Percentiles rank a stretch among this genome's conserved stretches.
Evolutionary conservation across 352 stramenopile species (phyloP).

Genomic region (Vaucheria bursata): DNA sequence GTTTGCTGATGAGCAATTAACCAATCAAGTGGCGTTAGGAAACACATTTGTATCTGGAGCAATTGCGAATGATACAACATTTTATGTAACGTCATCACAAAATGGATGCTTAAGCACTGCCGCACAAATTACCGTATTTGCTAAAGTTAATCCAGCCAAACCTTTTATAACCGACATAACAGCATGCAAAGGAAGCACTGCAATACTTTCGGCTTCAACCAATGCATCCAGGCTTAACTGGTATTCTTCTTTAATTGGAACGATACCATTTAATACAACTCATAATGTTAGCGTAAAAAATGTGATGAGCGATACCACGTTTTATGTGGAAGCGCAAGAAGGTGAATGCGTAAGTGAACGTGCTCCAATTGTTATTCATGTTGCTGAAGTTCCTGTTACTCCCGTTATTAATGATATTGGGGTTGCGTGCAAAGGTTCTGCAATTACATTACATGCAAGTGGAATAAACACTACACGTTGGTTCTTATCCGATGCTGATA

Average conservation of each 20-base stretch:
- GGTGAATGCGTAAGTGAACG: constrained; percentile 5
- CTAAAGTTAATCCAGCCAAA: constrained; percentile 8
- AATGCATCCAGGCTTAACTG: constrained; percentile 6
- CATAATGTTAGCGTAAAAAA: constrained; percentile 9
- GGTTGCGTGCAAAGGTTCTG: constrained; percentile 4
- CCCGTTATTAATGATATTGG: constrained; percentile 8
- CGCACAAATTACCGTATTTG: constrained; percentile 7
- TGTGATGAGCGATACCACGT: constrained; percentile 5
- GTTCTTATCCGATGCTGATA: constrained; percentile 7
- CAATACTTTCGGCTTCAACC: constrained; percentile 6
- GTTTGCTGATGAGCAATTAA: constrained; percentile 8
- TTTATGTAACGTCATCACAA: constrained; percentile 8
- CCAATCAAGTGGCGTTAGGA: constrained; percentile 5
- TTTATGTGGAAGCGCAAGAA: constrained; percentile 7
- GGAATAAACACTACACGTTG: constrained; percentile 7
- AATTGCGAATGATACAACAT: constrained; percentile 8
- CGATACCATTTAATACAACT: constrained; percentile 8
- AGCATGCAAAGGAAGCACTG: constrained; percentile 5
- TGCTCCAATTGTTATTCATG: constrained; percentile 8
- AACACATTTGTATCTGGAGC: constrained; percentile 7
- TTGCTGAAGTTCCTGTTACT: constrained; percentile 7
- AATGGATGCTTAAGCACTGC: constrained; percentile 6
- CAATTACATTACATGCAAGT: constrained; percentile 8
- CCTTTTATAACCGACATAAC: constrained; percentile 8
- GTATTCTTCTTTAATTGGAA: constrained; percentile 9